Conservation (phyloP, 2,329 filamentous ascomycete species). For the Calcarisporium arbuscula region DNA sequence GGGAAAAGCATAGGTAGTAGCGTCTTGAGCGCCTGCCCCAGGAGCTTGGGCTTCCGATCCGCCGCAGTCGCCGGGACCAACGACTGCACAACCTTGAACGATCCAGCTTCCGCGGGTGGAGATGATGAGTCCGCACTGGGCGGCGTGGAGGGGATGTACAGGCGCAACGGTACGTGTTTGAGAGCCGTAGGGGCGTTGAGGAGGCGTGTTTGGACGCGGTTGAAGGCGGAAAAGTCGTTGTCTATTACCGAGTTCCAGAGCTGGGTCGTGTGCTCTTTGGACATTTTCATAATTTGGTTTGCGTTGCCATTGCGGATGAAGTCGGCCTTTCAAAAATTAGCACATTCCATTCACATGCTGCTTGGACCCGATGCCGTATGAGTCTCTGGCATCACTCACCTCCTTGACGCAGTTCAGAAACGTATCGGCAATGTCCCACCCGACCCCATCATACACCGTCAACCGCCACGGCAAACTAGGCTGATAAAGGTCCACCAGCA, state of each 20-base stretch:
- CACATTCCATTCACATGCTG: too few relatives aligned
- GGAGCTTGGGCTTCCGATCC: conserved; percentile 36
- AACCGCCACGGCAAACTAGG: conserved; percentile 49
- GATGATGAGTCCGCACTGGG: conserved; percentile 29
- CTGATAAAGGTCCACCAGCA: conserved; percentile 52
- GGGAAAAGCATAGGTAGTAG: conserved; percentile 81
- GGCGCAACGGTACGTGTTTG: conserved; percentile 75
- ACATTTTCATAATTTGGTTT: conserved; percentile 83
- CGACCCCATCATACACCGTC: conserved; percentile 45
- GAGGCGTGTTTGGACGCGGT: conserved; percentile 67
- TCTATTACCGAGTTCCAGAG: conserved; percentile 77
- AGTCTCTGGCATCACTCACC: too few relatives aligned
- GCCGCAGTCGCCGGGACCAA: conserved; percentile 50
- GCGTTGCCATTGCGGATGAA: conserved; percentile 83
- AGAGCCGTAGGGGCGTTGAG: conserved; percentile 70
- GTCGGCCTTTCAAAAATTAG: conserved; percentile 63
- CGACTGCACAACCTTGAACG: conserved; percentile 70
- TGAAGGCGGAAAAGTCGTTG: conserved; percentile 68
- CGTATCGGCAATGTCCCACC: conserved; percentile 56
- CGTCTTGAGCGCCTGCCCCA: conserved; percentile 71
- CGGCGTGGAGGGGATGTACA: conserved; percentile 73
- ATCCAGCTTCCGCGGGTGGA: conserved; percentile 30
- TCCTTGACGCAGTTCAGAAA: conserved; percentile 61
- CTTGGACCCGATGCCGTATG: too few relatives aligned
- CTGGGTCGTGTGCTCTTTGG: conserved; percentile 73